Conservation (phyloP, 2,329 filamentous ascomycete species). For the Diaporthe sp. region DNA sequence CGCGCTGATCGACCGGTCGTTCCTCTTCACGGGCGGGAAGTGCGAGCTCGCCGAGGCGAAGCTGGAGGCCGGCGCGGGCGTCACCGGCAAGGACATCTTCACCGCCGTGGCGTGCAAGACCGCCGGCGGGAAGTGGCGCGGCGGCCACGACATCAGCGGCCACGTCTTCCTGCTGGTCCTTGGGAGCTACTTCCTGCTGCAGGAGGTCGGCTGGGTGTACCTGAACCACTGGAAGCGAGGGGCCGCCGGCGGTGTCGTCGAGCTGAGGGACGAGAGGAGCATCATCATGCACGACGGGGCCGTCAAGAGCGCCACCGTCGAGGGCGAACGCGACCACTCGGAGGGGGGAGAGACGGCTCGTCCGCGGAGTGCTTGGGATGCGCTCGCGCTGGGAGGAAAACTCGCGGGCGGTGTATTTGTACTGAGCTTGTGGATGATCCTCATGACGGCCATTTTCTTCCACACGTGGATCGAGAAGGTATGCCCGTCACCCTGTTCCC, state of each 20-base stretch:
- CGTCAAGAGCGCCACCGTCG: constrained; percentile 70
- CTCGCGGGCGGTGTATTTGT: constrained; percentile 74
- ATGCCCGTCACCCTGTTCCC: constrained; percentile 46
- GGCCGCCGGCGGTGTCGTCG: constrained; percentile 47
- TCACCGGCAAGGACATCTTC: constrained; percentile 63
- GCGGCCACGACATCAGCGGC: constrained; percentile 96
- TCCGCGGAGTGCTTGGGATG: constrained; percentile 42
- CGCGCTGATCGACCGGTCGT: constrained; percentile 89
- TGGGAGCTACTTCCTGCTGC: constrained; percentile 83
- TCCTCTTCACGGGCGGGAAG: constrained; percentile 87
- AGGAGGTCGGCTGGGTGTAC: constrained; percentile 80
- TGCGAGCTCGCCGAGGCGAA: constrained; percentile 75
- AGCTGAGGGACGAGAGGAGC: constrained; percentile 70
- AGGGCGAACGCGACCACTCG: constrained; percentile 52
- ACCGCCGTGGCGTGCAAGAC: constrained; percentile 87
- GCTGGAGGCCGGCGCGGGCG: constrained; percentile 58
- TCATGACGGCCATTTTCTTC: constrained; percentile 99
- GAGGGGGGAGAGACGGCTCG: constrained; percentile 20
- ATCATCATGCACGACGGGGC: constrained; percentile 78
- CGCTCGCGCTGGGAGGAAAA: constrained; percentile 64
- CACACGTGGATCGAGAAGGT: constrained; percentile 99
- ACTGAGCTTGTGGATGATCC: constrained; percentile 92
- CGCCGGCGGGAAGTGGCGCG: constrained; percentile 86
- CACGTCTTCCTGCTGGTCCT: constrained; percentile 95
- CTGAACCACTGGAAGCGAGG: constrained; percentile 56